Conservation (phyloP, 2,329 filamentous ascomycete species). For the Epicoccum sorghinum region DNA sequence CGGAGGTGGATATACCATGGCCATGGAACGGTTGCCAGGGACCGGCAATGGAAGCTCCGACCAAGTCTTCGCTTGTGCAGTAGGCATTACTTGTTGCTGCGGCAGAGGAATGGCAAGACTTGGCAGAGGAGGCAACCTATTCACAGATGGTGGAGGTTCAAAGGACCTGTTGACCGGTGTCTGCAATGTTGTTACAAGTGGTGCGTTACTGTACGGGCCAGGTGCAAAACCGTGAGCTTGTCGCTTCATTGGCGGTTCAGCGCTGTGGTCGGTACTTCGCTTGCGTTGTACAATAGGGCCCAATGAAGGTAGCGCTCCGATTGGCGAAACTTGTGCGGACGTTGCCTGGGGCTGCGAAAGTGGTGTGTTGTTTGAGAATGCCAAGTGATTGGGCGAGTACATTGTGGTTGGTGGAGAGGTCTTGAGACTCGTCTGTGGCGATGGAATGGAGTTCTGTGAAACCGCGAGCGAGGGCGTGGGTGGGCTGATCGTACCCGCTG, state of each 20-base stretch:
- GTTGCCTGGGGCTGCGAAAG: slow-evolving; percentile 48
- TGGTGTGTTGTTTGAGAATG: slow-evolving; percentile 49
- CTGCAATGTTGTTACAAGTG: slow-evolving; percentile 43
- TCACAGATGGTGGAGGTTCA: slow-evolving; percentile 45
- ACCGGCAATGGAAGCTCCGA: slow-evolving; percentile 52
- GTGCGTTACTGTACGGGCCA: slow-evolving; percentile 45
- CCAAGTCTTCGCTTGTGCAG: slow-evolving; percentile 48
- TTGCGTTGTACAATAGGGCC: slow-evolving; percentile 57
- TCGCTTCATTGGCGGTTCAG: slow-evolving; percentile 65
- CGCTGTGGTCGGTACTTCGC: slow-evolving; percentile 61
- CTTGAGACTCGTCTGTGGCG: slow-evolving; percentile 58
- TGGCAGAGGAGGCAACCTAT: slow-evolving; percentile 70
- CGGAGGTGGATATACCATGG: slow-evolving; percentile 72
- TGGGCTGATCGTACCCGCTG: slow-evolving; percentile 48
- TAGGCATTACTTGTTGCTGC: slow-evolving; percentile 32
- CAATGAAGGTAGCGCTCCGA: slow-evolving; percentile 50
- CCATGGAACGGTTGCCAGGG: slow-evolving; percentile 73
- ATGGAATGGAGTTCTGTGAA: slow-evolving; percentile 55
- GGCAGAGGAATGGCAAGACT: slow-evolving; percentile 70
- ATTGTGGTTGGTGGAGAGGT: slow-evolving; percentile 56
- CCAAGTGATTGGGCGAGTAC: slow-evolving; percentile 52
- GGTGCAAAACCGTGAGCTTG: slow-evolving; percentile 45
- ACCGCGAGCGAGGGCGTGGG: slow-evolving; percentile 46
- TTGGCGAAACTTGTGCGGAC: slow-evolving; percentile 53
- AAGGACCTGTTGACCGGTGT: slow-evolving; percentile 42